Evolutionary conservation across 106 monocot species (phyloP).

Genomic region (Phalaenopsis equestris): DNA sequence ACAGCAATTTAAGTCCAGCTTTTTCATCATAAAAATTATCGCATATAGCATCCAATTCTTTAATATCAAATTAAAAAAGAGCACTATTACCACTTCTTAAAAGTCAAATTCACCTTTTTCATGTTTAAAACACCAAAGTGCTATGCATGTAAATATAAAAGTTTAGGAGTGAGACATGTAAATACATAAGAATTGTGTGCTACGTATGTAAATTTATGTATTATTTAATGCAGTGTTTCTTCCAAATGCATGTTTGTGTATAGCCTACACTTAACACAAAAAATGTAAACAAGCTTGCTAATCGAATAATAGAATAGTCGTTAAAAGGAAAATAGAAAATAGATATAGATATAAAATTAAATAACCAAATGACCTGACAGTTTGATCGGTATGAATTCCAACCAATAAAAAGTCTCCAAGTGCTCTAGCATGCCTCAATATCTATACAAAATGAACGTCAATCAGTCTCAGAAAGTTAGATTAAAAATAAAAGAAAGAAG

Average conservation of each 20-base stretch:
- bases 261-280: background rate
- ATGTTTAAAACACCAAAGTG: no score
- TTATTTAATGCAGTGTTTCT: background rate
- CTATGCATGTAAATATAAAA: no score
- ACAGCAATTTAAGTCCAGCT: background rate
- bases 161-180: no score
- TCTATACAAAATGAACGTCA: slow-evolving; percentile 20
- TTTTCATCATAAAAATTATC: no score
- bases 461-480: background rate
- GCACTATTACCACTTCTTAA: no score
- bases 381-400: slow-evolving; percentile 71
- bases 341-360: background rate
- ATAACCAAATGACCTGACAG: slow-evolving; percentile 34
- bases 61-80: no score
- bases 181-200: no score
- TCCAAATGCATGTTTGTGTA: background rate
- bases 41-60: no score
- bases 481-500: background rate
- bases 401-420: slow-evolving; percentile 75
- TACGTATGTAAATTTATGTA: background rate
- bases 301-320: background rate
- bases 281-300: background rate
- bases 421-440: slow-evolving; percentile 49
- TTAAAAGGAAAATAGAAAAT: background rate
- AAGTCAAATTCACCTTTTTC: no score